Base-by-base conservation (phyloP, 768 basidiomycete species). In the Russula foetens region DNA sequence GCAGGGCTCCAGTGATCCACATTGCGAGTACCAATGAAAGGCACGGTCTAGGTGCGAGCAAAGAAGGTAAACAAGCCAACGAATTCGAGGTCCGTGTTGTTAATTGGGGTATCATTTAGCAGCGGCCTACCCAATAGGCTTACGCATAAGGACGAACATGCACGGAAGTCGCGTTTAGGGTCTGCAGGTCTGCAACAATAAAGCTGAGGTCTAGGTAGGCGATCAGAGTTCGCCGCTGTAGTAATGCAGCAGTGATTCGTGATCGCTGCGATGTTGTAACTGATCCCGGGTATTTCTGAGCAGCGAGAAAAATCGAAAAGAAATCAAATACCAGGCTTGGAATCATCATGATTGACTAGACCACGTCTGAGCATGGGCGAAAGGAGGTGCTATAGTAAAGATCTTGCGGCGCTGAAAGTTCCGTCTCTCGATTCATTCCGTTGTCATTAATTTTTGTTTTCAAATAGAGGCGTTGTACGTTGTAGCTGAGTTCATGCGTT, bases 171-270 rank as follows among this genome's bases (percentile, higher is more conserved):
- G 45, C 56, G 51, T 62, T 62, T 33, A 29, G 50, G 56, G 56
- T 26, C 23, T 48, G 51, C 55, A 29, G 56, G 56, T 26, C 23
- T 48, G 51, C 55, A 29, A 53, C 15, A 53, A 26, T 21, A 19
- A 57, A 51, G 21, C 38, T 46, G 39, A 14, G 24, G 56, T 39
- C n/a, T 48, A 48, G 38, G 50, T 49, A 41, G 54, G 35, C 54
- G 56, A 62, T 62, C 61, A 62, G 50, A 62, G 29, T 46, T n/a
- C 29, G 56, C 50, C 56, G 33, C 26, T 57, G 50, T 28, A n/a
- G 28, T 23, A 44, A 56, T 38, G 31, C 53, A 43, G 54, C 41
- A 44, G n/a, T 49, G 39, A 60, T 35, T 38, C 45, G 43, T 43
- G 60, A 62, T 62, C 56, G 56, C 29, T 41, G 39, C 35, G 43